Evolutionary conservation across 2,329 filamentous ascomycete species (phyloP), one percentile per base, ranked within the genome.

Genomic region (Helotiales sp.): DNA sequence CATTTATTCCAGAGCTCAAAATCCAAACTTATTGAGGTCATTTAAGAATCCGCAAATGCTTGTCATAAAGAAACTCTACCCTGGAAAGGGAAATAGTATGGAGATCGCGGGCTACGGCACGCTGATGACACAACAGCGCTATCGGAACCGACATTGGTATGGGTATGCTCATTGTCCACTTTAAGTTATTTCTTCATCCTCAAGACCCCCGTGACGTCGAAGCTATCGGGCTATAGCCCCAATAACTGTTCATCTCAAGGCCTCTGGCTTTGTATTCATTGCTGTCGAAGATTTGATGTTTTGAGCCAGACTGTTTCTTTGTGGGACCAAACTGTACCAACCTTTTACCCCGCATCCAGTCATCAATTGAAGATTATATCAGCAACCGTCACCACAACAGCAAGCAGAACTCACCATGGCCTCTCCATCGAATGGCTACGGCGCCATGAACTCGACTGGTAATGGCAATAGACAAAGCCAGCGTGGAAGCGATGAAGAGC

Each of bases 371-470:
- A 17, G 17, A 8, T 57, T 22, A 10, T 20, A 32, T 34, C n/a
- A 57, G 24, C 32, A 57, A 37, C 20, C 20, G n/a, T 5, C 52
- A 57, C 40, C 30, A 57, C 5, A 24, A 30, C 17, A 40, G 6
- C n/a, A 3, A 11, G 2, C 6, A 22, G 5, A 22, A 20, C 8
- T 34, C 50, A 10, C 13, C 24, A 59, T 62, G 52, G 77, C 76
- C 73, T 65, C 73, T 50, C 63, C 73, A 37, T 65, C 73, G 10
- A 76, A 76, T 61, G 73, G 74, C 37, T 76, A 78, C 60, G 73
- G 76, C 30, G 64, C 73, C 28, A n/a, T 74, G 24, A 70, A 65
- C 49, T 68, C 65, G 24, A 52, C 43, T 1, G 17, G 22, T 17
- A 59, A 45, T 45, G 62, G 61, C 22, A 65, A 71, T 32, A 64